A percentile compares a stretch with the other conserved stretches of the same genome.
These are phyloP conservation scores for Populus davidiana DNA, from an alignment of 345 rosid species.

Conservation along the genomic window DNA sequence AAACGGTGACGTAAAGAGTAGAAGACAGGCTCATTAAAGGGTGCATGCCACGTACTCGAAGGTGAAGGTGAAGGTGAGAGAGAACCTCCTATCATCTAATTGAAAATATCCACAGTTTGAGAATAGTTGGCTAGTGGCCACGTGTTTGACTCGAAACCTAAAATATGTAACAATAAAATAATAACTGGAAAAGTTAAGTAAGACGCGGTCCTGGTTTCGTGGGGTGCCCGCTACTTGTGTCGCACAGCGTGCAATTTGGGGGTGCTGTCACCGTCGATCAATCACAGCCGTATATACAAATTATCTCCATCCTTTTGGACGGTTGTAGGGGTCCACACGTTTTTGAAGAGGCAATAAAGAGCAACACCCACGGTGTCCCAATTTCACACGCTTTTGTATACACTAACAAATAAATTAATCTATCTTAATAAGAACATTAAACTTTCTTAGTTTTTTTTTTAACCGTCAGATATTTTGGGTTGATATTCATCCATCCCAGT, in stretches of 20 bases:
- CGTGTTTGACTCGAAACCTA: constrained; percentile 12
- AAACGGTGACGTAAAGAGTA: too few relatives aligned
- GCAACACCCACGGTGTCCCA: constrained; percentile 3
- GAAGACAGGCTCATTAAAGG: too few relatives aligned
- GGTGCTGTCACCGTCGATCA: constrained; percentile 24
- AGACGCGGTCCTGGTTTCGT: constrained; percentile 32
- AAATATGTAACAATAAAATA: not conserved
- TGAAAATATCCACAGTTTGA: constrained; percentile 28
- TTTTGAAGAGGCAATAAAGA: constrained; percentile 19
- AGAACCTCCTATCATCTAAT: not conserved
- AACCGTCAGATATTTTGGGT: too few relatives aligned
- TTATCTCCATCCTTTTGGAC: not conserved
- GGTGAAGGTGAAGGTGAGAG: not conserved
- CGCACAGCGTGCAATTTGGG: constrained; percentile 12
- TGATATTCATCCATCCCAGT: too few relatives aligned
- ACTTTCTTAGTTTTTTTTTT: too few relatives aligned
- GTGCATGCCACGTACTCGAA: not conserved
- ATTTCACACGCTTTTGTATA: not conserved
- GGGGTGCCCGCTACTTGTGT: constrained; percentile 26
- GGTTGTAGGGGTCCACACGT: constrained; percentile 22
- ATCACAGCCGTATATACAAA: constrained; percentile 13
- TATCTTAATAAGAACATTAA: not conserved
- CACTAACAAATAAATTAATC: not conserved
- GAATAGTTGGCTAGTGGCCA: constrained; percentile 21
- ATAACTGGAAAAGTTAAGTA: constrained; percentile 7